Percentiles rank a stretch among this genome's conserved stretches.
Conservation (phyloP, 192 early-diverging fungal genomes). For the Radiomyces spectabilis region DNA sequence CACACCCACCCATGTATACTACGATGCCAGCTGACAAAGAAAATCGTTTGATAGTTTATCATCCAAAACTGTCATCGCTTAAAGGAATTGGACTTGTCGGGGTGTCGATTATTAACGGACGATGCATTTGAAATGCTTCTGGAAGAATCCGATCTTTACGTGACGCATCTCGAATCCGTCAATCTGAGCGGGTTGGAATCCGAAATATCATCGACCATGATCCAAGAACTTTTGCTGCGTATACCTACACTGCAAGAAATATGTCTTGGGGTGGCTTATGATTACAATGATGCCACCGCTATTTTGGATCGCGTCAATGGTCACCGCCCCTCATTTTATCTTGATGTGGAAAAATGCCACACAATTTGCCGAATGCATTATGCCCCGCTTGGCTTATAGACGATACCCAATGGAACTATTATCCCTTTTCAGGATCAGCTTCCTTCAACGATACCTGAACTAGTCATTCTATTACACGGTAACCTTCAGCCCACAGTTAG, state of each 20-base stretch:
- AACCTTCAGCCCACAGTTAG: too few relatives aligned
- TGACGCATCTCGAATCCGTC: slow-evolving; percentile 5
- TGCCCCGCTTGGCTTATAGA: too few relatives aligned
- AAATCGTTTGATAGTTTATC: slow-evolving; percentile 8
- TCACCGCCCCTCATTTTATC: neutral
- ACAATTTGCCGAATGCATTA: slow-evolving; percentile 9
- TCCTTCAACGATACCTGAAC: too few relatives aligned
- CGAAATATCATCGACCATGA: slow-evolving; percentile 1
- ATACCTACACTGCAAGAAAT: slow-evolving; percentile 9
- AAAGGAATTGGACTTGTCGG: slow-evolving; percentile 19
- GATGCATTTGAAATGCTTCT: slow-evolving; percentile 12
- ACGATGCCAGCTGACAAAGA: too few relatives aligned
- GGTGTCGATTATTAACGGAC: slow-evolving; percentile 14
- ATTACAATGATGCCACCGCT: slow-evolving; percentile 5
- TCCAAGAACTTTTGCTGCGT: slow-evolving; percentile 4
- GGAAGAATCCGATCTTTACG: neutral
- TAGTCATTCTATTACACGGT: too few relatives aligned
- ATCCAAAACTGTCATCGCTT: slow-evolving; percentile 13
- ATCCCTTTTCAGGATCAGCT: too few relatives aligned
- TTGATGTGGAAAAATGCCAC: slow-evolving; percentile 23
- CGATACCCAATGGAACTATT: too few relatives aligned
- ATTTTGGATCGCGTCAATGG: slow-evolving; percentile 7
- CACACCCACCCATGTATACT: too few relatives aligned
- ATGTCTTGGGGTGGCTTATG: slow-evolving; percentile 16
- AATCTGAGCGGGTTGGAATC: slow-evolving; percentile 18